Evolutionary conservation across 495 filamentous ascomycete species (phyloP).

Genomic region (Hypoxylon intermedium): DNA sequence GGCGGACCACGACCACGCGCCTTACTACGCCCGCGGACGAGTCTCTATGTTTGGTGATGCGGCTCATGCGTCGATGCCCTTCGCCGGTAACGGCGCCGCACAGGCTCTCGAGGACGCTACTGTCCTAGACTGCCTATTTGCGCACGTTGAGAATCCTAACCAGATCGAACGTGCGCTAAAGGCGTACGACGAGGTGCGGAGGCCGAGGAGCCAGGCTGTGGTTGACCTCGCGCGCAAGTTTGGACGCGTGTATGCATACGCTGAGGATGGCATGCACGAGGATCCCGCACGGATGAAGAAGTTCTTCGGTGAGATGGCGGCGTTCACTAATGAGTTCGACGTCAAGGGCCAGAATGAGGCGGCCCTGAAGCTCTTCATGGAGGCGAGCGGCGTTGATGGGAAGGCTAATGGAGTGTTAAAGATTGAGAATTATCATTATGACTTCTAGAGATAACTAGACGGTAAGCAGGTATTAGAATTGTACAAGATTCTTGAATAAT

Average conservation of each 20-base stretch:
- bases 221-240: constrained; percentile 44
- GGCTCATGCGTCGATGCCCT: constrained; percentile 66
- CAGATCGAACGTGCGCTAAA: constrained; percentile 36
- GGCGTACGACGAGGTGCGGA: constrained; percentile 40
- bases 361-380: constrained; percentile 32
- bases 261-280: constrained; percentile 44
- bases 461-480: no score
- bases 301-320: constrained; percentile 41
- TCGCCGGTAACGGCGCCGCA: constrained; percentile 63
- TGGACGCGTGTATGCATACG: constrained; percentile 46
- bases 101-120: constrained; percentile 68
- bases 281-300: constrained; percentile 41
- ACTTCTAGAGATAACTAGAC: no score
- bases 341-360: constrained; percentile 42
- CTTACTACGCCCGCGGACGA: constrained; percentile 54
- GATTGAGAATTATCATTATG: no score
- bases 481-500: no score
- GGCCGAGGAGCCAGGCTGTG: constrained; percentile 43
- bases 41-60: constrained; percentile 65
- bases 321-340: constrained; percentile 46
- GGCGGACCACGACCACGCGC: constrained; percentile 60
- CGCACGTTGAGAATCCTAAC: constrained; percentile 10
- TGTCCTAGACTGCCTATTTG: constrained; percentile 48
- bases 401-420: no score
- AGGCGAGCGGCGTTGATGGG: not conserved